Base-by-base conservation (phyloP, 2,329 filamentous ascomycete species). In the Fusarium papillatum region DNA sequence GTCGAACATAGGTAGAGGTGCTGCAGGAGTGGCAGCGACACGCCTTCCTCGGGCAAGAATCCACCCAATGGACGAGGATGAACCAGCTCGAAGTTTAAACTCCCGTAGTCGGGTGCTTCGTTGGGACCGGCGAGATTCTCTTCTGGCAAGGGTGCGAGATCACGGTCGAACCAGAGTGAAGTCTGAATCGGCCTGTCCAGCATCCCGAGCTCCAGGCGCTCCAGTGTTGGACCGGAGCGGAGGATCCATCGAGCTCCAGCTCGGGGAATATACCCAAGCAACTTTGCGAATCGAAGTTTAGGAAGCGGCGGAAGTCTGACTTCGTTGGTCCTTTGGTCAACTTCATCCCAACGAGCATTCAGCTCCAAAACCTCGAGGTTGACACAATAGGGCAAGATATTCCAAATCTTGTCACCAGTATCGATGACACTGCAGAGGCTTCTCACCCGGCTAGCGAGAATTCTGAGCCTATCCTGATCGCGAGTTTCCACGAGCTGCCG, bases 181-280 rank as follows among this genome's bases (percentile, higher is more conserved):
- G 7, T 66, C 2, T 59, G 57, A 2, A 72, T 62, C 0, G 66
- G 61, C 1, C 69, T 64, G 14, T 77, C 76, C 3, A 78, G 2
- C 70, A 78, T 74, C 16, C 62, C 67, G 1, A 78, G 64, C 38
- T 78, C 75, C 0, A 78, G 2, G 0, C 76, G 70, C 4, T 78
- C 72, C 0, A 78, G 31, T 1, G 60, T 72, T 2, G 66, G 43
- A 3, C 41, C 36, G 0, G 38, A 46, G 22, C 7, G 41, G 2
- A 78, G 26, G 1, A 69, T 26, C 76, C 76, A 78, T 10, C 43
- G 17, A 5, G 75, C 60, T 1, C 78, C 38, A 6, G 31, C 24
- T 1, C 26, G 29, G 0, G 76, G 73, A 7, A 78, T 39, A 14
- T 72, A 76, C 0, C 70, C 74, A 5, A 38, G 31, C 1, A 78